Percentiles rank a stretch among this genome's conserved stretches.
These are phyloP conservation scores for Prasinococcaceae sp. DNA, from an alignment of 139 green algal genomes.

Conservation along the genomic window DNA sequence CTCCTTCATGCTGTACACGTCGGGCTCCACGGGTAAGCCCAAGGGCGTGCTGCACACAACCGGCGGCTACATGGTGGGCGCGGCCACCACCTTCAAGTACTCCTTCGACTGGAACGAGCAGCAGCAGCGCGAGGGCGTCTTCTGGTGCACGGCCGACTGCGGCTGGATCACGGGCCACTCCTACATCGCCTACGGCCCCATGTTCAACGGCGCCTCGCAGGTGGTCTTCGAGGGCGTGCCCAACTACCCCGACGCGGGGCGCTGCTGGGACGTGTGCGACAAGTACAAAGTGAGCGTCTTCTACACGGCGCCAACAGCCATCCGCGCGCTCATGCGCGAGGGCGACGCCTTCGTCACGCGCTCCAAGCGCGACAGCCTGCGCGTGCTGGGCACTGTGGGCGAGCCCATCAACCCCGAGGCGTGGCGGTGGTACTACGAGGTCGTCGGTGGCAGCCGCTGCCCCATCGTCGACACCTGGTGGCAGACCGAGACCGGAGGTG, in stretches of 20 bases:
- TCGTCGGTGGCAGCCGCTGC: constrained; percentile 46
- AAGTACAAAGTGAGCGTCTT: constrained; percentile 74
- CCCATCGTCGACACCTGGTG: constrained; percentile 94
- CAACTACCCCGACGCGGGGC: constrained; percentile 41
- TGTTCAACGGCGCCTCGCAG: constrained; percentile 62
- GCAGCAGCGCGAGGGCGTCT: constrained; percentile 23
- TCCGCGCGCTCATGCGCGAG: constrained; percentile 67
- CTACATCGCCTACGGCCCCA: constrained; percentile 50
- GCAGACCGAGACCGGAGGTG: constrained; percentile 85
- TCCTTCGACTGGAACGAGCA: too few relatives aligned
- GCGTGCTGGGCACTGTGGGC: constrained; percentile 74
- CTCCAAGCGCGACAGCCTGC: constrained; percentile 28
- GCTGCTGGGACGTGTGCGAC: constrained; percentile 81
- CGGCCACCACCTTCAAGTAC: constrained; percentile 32
- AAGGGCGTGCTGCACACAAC: constrained; percentile 37
- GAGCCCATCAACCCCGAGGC: constrained; percentile 93
- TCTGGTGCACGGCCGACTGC: constrained; percentile 80
- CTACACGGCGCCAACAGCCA: constrained; percentile 93
- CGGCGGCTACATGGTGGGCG: constrained; percentile 45
- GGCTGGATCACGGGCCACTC: constrained; percentile 89
- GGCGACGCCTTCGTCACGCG: constrained; percentile 41
- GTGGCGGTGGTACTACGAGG: constrained; percentile 82
- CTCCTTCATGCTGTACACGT: constrained; percentile 89
- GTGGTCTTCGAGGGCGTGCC: constrained; percentile 91
- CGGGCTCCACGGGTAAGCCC: constrained; percentile 31